Conservation (phyloP, 495 filamentous ascomycete species). For the Sporormia fimetaria region DNA sequence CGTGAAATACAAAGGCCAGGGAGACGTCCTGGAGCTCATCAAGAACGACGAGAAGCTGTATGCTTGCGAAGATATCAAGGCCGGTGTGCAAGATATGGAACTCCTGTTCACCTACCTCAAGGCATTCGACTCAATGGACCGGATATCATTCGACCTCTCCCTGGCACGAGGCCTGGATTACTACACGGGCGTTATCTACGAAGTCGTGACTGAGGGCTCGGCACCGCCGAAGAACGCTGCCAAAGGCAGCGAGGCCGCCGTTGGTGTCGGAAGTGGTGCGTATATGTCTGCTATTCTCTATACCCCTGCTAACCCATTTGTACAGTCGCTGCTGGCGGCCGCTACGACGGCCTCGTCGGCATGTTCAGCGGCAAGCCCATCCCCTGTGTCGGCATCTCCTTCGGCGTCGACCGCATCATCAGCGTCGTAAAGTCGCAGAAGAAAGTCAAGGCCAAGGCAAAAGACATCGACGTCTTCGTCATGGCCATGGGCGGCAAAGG, state of each 20-base stretch:
- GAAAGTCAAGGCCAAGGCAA: conserved; percentile 40
- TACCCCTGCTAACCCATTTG: conserved; percentile 76
- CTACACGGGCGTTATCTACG: conserved; percentile 90
- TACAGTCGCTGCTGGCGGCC: conserved; percentile 77
- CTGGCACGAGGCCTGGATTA: conserved; percentile 84
- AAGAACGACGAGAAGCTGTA: conserved; percentile 49
- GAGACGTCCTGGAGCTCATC: conserved; percentile 36
- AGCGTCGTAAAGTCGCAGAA: conserved; percentile 73
- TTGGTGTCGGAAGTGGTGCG: too few species aligned
- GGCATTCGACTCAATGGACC: conserved; percentile 56
- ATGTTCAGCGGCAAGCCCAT: conserved; percentile 88
- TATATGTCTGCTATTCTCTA: too few species aligned
- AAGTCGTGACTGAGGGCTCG: conserved; percentile 77
- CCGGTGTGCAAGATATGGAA: conserved; percentile 71
- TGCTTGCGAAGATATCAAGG: conserved; percentile 59
- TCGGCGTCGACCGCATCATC: conserved; percentile 92
- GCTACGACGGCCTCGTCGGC: conserved; percentile 86
- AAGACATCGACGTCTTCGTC: conserved; percentile 76
- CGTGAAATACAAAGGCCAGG: conserved; percentile 51
- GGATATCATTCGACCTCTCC: conserved; percentile 68
- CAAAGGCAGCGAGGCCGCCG: too few species aligned
- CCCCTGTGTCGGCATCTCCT: conserved; percentile 88
- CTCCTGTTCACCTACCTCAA: conserved; percentile 73
- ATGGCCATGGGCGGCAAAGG: conserved; percentile 91
- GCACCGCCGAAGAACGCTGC: conserved; percentile 68